Evolutionary conservation across 2,329 filamentous ascomycete genomes (phyloP).

Genomic region (Laburnicola sp.): DNA sequence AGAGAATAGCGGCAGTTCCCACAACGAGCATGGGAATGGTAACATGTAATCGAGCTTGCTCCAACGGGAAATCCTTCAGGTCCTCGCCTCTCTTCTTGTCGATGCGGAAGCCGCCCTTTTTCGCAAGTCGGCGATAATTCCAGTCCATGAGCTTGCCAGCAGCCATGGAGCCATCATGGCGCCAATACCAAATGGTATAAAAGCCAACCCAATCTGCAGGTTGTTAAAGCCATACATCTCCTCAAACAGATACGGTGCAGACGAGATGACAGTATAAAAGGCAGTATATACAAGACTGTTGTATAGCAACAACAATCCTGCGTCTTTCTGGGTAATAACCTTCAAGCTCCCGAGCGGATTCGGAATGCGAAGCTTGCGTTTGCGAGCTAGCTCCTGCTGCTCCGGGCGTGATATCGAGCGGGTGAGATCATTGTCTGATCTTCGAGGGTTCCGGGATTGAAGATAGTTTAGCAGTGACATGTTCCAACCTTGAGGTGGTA

Average conservation of each 20-base stretch:
- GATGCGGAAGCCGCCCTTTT: conserved; percentile 62
- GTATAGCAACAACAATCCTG: conserved; percentile 43
- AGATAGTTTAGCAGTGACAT: too few relatives aligned
- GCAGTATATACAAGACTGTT: conserved; percentile 50
- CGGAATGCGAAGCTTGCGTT: conserved; percentile 47
- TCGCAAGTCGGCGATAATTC: conserved; percentile 71
- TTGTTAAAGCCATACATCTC: conserved; percentile 53
- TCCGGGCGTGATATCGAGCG: conserved; percentile 27
- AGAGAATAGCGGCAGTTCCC: conserved; percentile 37
- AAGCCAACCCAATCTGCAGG: conserved; percentile 51
- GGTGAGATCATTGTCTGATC: conserved; percentile 15
- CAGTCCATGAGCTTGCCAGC: conserved; percentile 65
- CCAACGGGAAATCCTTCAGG: conserved; percentile 54
- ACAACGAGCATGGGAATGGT: conserved; percentile 39
- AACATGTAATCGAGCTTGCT: conserved; percentile 45
- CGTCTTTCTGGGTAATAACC: conserved; percentile 47
- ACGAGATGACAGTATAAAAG: conserved; percentile 53
- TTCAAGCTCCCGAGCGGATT: conserved; percentile 50
- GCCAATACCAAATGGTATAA: conserved; percentile 46
- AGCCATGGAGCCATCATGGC: conserved; percentile 41
- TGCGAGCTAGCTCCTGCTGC: conserved; percentile 26
- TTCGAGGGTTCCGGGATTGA: conserved; percentile 29
- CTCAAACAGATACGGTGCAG: conserved; percentile 52
- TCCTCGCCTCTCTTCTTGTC: conserved; percentile 59
- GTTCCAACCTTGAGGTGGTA: conserved; percentile 23